These are phyloP conservation scores for Talaromyces nanjingensis DNA, from an alignment of 495 filamentous ascomycete species.

Conservation along the genomic window DNA sequence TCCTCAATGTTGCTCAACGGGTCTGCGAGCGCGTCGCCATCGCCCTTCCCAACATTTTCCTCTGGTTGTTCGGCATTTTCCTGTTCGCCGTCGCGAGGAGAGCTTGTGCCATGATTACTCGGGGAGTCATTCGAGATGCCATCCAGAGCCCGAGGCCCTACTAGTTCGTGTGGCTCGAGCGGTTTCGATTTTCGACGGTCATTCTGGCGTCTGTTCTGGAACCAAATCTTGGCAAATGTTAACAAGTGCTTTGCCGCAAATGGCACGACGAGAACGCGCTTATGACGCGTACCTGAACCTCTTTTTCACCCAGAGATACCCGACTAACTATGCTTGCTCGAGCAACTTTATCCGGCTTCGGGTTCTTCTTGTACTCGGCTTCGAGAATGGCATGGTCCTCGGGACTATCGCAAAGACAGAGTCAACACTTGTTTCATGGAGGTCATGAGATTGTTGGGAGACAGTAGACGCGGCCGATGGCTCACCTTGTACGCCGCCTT, in stretches of 20 bases:
- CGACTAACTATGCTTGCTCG: constrained; percentile 75
- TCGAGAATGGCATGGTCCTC: constrained; percentile 91
- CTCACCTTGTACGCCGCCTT: constrained; percentile 59
- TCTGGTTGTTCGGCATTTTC: not conserved
- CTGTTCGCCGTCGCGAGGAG: not conserved
- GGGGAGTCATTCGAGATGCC: constrained; percentile 33
- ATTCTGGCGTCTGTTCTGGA: constrained; percentile 95
- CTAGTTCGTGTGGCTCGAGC: constrained; percentile 72
- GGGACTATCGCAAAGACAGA: constrained; percentile 40
- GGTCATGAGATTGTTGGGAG: not conserved
- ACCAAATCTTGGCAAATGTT: constrained; percentile 74
- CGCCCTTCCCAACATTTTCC: not conserved
- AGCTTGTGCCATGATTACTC: constrained; percentile 40
- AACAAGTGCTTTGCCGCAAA: constrained; percentile 3
- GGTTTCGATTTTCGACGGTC: constrained; percentile 86
- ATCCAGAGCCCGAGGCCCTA: constrained; percentile 35
- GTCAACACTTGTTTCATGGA: not conserved
- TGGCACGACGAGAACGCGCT: not conserved
- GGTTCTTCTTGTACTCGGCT: constrained; percentile 73
- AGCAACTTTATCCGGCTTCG: constrained; percentile 88
- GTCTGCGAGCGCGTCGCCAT: not conserved
- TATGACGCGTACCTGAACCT: constrained; percentile 76
- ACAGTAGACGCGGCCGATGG: not conserved
- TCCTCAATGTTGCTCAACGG: not conserved
- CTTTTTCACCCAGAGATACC: constrained; percentile 91